Base-by-base conservation (phyloP, 805 yeast genomes). In the Candida tibetensis region DNA sequence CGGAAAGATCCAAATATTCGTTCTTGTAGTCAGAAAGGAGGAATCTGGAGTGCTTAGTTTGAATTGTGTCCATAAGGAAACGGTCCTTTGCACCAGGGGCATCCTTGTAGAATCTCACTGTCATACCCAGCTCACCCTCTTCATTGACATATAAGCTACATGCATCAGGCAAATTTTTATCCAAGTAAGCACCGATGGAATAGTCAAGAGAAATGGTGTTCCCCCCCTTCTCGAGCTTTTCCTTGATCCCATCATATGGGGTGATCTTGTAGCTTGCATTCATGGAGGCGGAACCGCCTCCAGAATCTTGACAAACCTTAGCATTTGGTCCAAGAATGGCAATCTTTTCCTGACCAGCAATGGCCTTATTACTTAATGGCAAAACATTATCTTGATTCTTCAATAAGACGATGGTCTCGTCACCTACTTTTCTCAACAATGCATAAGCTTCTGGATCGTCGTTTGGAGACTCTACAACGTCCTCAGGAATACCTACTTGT, bases 271-370 rank as follows among this genome's bases (percentile, higher is more conserved):
- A 73, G 50, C 74, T 68, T 3, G 79, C 71, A 15, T 57, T 56
- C 45, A 75, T 57, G 8, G 77, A 62, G 26, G 83, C 82, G 15
- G 82, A 77, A 5, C 85, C 85, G 45, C 85, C 85, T 41, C 85
- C 84, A 17, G 77, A 71, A 43, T 64, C 72, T 28, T 71, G 68
- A 4, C 77, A 62, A 32, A 52, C 55, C 45, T 66, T 74, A 18
- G 77, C 82, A 44, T 74, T 76, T 26, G 83, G 82, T 2, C 85
- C 86, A 49, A 80, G 74, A 14, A 80, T 72, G 1, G 77, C 76
- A 23, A 70, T 62, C 8, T 52, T 64, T 32, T 66, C 67, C 17
- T 45, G 35, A 19, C 46, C 47, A 18, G 40, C 42, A 29, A 40
- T 5, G 9, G 45, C 44, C 10, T 33, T 30, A 34, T 49, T 50